These are phyloP conservation scores for Cytospora schulzeri DNA, from an alignment of 2,329 filamentous ascomycete genomes.

Conservation along the genomic window DNA sequence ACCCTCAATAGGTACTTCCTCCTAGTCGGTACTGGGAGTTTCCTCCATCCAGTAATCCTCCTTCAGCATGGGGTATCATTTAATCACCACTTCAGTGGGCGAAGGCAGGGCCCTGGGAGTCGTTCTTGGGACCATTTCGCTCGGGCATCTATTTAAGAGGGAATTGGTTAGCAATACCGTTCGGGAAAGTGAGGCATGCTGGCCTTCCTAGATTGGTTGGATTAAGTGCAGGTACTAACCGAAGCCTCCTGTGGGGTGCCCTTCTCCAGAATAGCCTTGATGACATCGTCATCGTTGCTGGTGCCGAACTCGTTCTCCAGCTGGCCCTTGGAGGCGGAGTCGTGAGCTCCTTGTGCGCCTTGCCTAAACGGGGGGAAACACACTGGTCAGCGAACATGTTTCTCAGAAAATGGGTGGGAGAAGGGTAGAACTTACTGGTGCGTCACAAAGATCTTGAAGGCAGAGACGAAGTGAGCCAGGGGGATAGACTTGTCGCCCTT, in stretches of 20 bases:
- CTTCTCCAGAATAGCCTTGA: slow-evolving; percentile 78
- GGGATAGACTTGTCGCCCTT: slow-evolving; percentile 70
- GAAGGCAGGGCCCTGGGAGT: slow-evolving; percentile 47
- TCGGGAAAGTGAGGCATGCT: not conserved
- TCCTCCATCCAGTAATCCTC: slow-evolving; percentile 5
- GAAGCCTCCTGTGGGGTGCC: slow-evolving; percentile 67
- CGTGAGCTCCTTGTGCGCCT: slow-evolving; percentile 78
- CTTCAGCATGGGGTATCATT: slow-evolving; percentile 25
- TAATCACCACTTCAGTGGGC: slow-evolving; percentile 41
- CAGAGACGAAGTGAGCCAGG: slow-evolving; percentile 79
- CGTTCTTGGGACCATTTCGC: slow-evolving; percentile 57
- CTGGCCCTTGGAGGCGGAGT: slow-evolving; percentile 72
- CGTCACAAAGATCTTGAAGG: slow-evolving; percentile 87
- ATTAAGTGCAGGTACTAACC: slow-evolving; percentile 40
- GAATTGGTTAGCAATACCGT: slow-evolving; percentile 20
- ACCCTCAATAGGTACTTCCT: not conserved
- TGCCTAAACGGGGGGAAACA: slow-evolving; percentile 60
- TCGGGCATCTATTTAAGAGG: slow-evolving; percentile 49
- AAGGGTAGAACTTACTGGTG: slow-evolving; percentile 69
- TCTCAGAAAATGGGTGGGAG: not conserved
- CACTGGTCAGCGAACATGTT: slow-evolving; percentile 8
- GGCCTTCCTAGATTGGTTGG: not conserved
- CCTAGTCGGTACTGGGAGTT: not conserved
- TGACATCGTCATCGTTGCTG: slow-evolving; percentile 74
- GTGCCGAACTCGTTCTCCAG: slow-evolving; percentile 90